Percentiles rank a stretch among this genome's conserved stretches.
Conservation (phyloP, 2,329 filamentous ascomycete genomes). For the Botrytis paeoniae region DNA sequence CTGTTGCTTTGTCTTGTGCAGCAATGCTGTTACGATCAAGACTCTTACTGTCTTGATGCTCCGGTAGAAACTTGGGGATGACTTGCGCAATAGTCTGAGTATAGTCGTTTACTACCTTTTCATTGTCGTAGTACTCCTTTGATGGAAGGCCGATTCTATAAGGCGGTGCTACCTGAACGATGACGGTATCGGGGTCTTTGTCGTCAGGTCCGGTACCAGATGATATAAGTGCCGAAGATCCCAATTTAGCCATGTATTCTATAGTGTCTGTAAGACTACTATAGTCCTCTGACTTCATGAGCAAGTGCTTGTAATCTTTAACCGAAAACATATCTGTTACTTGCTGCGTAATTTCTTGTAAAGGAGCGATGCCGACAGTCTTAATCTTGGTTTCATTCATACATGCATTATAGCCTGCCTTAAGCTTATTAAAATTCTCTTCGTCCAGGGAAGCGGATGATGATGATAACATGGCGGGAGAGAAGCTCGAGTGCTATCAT, state of each 20-base stretch:
- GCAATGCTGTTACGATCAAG: constrained; percentile 22
- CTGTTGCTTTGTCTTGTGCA: constrained; percentile 19
- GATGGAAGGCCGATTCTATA: constrained; percentile 56
- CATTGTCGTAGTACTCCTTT: constrained; percentile 58
- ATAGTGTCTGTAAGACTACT: constrained; percentile 46
- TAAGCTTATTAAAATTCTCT: constrained; percentile 64
- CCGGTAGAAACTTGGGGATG: constrained; percentile 30
- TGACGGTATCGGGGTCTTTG: constrained; percentile 48
- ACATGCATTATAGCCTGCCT: constrained; percentile 63
- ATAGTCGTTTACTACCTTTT: constrained; percentile 52
- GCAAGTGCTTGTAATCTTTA: constrained; percentile 18
- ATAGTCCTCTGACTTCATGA: constrained; percentile 33
- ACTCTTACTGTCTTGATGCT: constrained; percentile 13
- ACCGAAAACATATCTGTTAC: constrained; percentile 47
- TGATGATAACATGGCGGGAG: constrained; percentile 41
- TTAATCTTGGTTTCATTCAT: constrained; percentile 59
- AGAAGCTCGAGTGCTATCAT: constrained; percentile 49
- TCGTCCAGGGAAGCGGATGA: constrained; percentile 48
- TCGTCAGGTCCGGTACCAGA: constrained; percentile 35
- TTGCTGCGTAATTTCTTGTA: constrained; percentile 54
- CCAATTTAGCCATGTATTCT: constrained; percentile 46
- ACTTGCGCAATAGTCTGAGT: constrained; percentile 41
- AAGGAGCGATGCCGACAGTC: constrained; percentile 52
- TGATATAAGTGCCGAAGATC: constrained; percentile 41
- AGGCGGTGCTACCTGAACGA: constrained; percentile 45